Conservation (phyloP, 495 filamentous ascomycete species). For the Bathelium albidoporum region DNA sequence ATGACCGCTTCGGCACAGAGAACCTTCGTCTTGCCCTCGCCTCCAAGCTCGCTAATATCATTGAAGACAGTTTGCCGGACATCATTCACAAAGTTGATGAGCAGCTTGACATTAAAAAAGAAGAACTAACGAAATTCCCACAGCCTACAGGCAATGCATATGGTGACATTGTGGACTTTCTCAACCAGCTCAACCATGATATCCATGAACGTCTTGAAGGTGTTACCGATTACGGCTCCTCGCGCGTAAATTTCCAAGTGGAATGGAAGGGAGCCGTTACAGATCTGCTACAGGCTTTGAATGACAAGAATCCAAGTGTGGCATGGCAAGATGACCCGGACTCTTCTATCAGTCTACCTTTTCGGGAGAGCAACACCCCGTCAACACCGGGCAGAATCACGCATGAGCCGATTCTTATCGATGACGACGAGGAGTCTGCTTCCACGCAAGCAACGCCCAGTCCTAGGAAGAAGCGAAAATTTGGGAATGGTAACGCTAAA, state of each 20-base stretch:
- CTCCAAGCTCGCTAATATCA: slow-evolving; percentile 26
- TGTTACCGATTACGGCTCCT: slow-evolving; percentile 22
- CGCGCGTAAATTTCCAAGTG: slow-evolving; percentile 16
- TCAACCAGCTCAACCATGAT: slow-evolving; percentile 12
- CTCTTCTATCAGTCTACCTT: background rate
- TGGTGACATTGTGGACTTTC: slow-evolving; percentile 17
- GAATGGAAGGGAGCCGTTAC: slow-evolving; percentile 11
- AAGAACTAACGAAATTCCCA: slow-evolving; percentile 25
- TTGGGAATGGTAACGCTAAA: slow-evolving; percentile 3
- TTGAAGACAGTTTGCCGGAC: slow-evolving; percentile 26
- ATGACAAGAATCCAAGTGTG: no score
- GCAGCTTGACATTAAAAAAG: slow-evolving; percentile 20
- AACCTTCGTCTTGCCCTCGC: slow-evolving; percentile 32
- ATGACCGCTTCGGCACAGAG: slow-evolving; percentile 30
- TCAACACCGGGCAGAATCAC: slow-evolving; percentile 2
- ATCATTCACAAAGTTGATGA: slow-evolving; percentile 26
- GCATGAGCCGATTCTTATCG: background rate
- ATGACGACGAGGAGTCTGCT: slow-evolving; percentile 1
- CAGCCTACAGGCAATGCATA: slow-evolving; percentile 24
- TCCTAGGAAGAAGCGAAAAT: slow-evolving; percentile 14
- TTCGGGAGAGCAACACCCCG: background rate
- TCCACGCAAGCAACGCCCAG: background rate
- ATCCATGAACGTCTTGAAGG: slow-evolving; percentile 19
- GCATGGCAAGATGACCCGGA: background rate
- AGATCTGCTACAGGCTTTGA: no score